A percentile compares a stretch with the other conserved stretches of the same genome.
phyloP scores from a whole-genome alignment of 495 filamentous ascomycete species.

The Lasiosphaeria miniovina region DNA sequence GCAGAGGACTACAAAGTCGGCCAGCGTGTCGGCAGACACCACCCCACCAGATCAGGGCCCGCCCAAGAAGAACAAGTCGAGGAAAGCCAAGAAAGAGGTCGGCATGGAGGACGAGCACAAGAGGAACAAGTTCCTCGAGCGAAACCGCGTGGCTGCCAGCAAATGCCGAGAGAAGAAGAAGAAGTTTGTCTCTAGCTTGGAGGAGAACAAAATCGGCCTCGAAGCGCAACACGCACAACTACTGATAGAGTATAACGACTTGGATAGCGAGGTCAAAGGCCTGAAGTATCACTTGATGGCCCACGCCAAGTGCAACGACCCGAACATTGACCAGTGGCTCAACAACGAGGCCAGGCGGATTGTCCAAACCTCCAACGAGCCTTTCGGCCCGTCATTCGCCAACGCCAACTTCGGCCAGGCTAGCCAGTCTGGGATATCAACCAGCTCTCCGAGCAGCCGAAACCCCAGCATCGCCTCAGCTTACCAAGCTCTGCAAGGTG shows the following conservation, averaged over 20 bases:
- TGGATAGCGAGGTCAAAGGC: constrained; percentile 47
- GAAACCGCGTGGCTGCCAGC: constrained; percentile 78
- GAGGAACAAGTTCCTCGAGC: constrained; percentile 61
- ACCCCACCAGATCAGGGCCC: constrained; percentile 24
- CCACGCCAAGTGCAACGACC: constrained; percentile 58
- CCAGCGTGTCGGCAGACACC: constrained; percentile 22
- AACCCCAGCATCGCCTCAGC: constrained; percentile 24
- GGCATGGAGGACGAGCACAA: constrained; percentile 26
- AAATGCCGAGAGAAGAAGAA: constrained; percentile 91
- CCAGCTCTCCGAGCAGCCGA: constrained; percentile 19
- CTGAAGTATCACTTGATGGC: constrained; percentile 58
- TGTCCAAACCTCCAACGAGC: constrained; percentile 32
- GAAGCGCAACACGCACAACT: constrained; percentile 36
- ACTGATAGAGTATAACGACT: constrained; percentile 36
- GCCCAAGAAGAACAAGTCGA: constrained; percentile 18
- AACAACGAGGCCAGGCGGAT: constrained; percentile 42
- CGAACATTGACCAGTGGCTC: constrained; percentile 47
- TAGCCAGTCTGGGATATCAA: not conserved
- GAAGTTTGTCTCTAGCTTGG: constrained; percentile 61
- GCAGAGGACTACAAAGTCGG: constrained; percentile 21
- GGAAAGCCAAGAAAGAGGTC: constrained; percentile 16
- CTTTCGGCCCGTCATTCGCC: constrained; percentile 30
- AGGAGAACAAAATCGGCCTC: constrained; percentile 44
- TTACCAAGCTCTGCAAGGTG: constrained; percentile 17
- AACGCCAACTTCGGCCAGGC: constrained; percentile 18